Evolutionary conservation across 2,329 filamentous ascomycete species (phyloP), one percentile per base, ranked within the genome.

Genomic region (Trichoderma koningiopsis): DNA sequence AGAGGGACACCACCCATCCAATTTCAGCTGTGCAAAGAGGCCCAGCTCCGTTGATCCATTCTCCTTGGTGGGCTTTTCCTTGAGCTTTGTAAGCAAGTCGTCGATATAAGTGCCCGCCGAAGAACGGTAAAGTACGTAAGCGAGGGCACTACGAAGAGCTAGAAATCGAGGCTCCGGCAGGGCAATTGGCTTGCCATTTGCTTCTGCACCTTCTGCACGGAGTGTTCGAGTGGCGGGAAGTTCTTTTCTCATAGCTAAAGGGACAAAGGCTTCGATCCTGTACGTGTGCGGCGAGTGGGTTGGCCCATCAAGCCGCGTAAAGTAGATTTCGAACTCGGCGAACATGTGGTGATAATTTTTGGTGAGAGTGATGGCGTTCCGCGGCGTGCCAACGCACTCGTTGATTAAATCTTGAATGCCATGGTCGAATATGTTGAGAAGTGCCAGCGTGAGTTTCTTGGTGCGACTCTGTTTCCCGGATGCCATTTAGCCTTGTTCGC

Each of bases 351-450:
- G 74, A 31, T 69, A 60, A n/a, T 27, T 62, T 13, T 47, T 47
- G 14, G 72, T 75, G 19, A 75, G 72, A 5, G 73, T 71, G 3
- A 75, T 35, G 22, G 81, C 80, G 72, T 84, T 83, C 29, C 73
- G 71, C 29, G 79, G 79, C 59, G 77, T 76, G 71, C 83, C 80
- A 66, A 83, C 75, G 33, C 71, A 65, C 60, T 80, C 80, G 55
- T 81, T 75, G 60, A 83, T 81, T 1, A 81, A 64, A 72, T 78
- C 73, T 11, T 74, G 73, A 43, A 78, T 73, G 31, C 76, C 77
- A 37, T 61, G 72, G 68, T 82, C 79, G 69, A 83, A 82, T 79
- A 83, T 83, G 33, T 82, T 80, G 2, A 82, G 76, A 49, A 83
- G 78, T 22, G 74, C 72, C 11, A 83, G 73, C 8, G 79, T 77